Evolutionary conservation across 176 grass and related monocot genomes (phyloP).

Genomic region (Oryza longistaminata): DNA sequence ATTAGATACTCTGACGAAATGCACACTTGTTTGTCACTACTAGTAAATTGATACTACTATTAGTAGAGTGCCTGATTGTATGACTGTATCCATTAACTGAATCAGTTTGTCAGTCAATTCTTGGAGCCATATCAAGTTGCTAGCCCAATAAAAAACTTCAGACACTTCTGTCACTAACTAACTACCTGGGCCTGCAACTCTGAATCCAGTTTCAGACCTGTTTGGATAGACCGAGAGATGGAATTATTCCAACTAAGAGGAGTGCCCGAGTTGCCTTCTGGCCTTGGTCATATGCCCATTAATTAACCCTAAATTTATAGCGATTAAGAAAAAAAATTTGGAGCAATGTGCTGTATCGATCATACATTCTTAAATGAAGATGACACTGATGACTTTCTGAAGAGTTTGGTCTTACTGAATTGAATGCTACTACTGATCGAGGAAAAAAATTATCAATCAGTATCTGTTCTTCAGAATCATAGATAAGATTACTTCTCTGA

Average conservation of each 20-base stretch:
- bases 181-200: neutral
- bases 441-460: neutral
- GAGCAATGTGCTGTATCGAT: neutral
- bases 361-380: slow-evolving; percentile 1
- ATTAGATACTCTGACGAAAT: slow-evolving; percentile 31
- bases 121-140: slow-evolving; percentile 8
- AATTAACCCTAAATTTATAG: neutral
- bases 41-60: neutral
- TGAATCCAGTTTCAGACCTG: slow-evolving; percentile 1
- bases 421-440: neutral
- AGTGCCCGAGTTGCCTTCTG: slow-evolving; percentile 1
- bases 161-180: neutral
- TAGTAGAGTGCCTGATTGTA: neutral
- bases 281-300: neutral
- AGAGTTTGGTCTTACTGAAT: neutral
- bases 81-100: neutral
- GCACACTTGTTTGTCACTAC: neutral
- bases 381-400: slow-evolving; percentile 21
- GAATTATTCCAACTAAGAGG: neutral
- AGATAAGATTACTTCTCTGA: neutral
- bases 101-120: neutral
- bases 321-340: neutral
- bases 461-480: neutral
- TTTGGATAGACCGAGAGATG: neutral
- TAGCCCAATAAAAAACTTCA: neutral